Base-by-base conservation (phyloP, 2,329 filamentous ascomycete species). In the Calonectria pauciramosa region DNA sequence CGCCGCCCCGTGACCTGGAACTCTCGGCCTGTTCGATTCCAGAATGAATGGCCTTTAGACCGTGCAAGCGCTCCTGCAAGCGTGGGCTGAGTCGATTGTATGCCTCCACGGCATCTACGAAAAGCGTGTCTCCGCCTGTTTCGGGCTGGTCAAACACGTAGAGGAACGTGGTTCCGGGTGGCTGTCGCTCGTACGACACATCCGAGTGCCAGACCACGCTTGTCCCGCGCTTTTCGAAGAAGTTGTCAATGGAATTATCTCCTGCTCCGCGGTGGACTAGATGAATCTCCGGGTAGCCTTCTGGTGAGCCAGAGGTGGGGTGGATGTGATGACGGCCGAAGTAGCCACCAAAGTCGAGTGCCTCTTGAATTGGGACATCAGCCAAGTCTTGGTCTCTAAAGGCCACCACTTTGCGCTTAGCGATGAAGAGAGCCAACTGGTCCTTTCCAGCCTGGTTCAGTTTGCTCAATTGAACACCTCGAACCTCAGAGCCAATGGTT, bases 211-310 rank as follows among this genome's bases (percentile, higher is more conserved):
- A 88, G 0, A 83, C 83, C 44, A 84, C 85, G n/a, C 60, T 65
- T 3, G 64, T 74, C 11, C 38, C 68, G 28, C 87, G 79, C 36
- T 80, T 82, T 69, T 85, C 84, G 3, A 74, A 44, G 20, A 78
- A 81, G n/a, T 78, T 82, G 30, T 80, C 79, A 23, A 84, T 82
- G 8, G 86, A 84, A 44, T 85, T 83, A 75, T 88, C 88, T 79
- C 86, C 87, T 2, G 85, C 84, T 0, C 86, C 87, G 0, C 88
- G 84, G 79, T 88, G 88, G 74, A 88, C 87, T 75, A 86, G 87
- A 79, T 88, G 86, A 64, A 88, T 82, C 75, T 88, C 86, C 14
- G 87, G 81, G 41, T 85, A 82, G 73, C 85, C 85, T 69, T 87
- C 60, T 2, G 60, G 60, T 83, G 72, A 88, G 84, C 67, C 87